Conservation (phyloP, 2,329 filamentous ascomycete genomes). For the Fusarium buxicola region DNA sequence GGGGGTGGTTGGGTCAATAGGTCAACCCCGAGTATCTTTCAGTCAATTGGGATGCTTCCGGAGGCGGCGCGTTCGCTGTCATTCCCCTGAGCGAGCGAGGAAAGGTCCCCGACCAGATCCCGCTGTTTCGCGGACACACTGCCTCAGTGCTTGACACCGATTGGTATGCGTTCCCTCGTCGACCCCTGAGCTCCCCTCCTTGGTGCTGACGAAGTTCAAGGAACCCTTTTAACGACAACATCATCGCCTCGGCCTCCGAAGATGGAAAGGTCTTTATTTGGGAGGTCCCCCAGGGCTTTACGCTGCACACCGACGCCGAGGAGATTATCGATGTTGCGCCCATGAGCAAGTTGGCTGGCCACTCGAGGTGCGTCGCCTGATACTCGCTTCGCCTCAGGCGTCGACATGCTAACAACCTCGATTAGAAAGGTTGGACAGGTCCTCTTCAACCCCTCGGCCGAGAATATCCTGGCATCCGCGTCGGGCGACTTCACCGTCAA, state of each 20-base stretch:
- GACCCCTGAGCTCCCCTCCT: conserved; percentile 14
- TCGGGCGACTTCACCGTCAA: conserved; percentile 96
- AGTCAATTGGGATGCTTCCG: conserved; percentile 98
- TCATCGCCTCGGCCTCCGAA: conserved; percentile 94
- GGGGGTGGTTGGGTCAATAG: conserved; percentile 59
- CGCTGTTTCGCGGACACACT: conserved; percentile 95
- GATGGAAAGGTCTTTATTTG: conserved; percentile 98
- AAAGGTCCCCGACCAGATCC: conserved; percentile 90
- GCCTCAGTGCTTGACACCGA: conserved; percentile 96
- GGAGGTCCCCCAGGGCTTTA: conserved; percentile 91
- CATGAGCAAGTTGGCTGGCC: conserved; percentile 83
- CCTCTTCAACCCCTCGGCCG: conserved; percentile 95
- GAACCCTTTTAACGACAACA: conserved; percentile 94
- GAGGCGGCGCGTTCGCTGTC: conserved; percentile 96
- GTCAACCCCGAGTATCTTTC: conserved; percentile 95
- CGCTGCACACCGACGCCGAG: conserved; percentile 85
- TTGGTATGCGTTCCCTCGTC: conserved; percentile 70
- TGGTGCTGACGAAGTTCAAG: conserved; percentile 56
- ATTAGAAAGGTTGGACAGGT: conserved; percentile 97
- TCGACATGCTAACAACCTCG: conserved; percentile 28
- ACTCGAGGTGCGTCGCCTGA: conserved; percentile 74
- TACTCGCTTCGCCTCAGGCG: not conserved
- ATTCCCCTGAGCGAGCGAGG: conserved; percentile 91
- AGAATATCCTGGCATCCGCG: conserved; percentile 93
- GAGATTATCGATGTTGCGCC: conserved; percentile 86